A percentile compares a stretch with the other conserved stretches of the same genome.
These are phyloP conservation scores for Aspergillus pseudotamarii DNA, from an alignment of 2,329 filamentous ascomycete species.

Conservation along the genomic window DNA sequence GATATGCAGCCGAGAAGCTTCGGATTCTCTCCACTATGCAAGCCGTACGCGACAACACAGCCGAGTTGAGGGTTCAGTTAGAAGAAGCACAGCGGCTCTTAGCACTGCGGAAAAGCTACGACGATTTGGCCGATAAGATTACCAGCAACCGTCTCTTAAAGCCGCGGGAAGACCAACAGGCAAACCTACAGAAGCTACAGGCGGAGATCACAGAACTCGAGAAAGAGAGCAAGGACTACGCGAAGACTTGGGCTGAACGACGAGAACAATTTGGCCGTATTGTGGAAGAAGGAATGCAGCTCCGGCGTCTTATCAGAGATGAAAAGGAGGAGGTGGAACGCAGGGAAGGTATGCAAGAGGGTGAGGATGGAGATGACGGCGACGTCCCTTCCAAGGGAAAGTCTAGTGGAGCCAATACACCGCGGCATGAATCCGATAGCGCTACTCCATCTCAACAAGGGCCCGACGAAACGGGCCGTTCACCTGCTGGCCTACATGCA, in stretches of 20 bases:
- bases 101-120: constrained; percentile 79
- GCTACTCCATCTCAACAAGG: constrained; percentile 38
- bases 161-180: constrained; percentile 79
- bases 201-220: constrained; percentile 87
- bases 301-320: constrained; percentile 83
- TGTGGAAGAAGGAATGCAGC: constrained; percentile 85
- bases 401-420: constrained; percentile 52
- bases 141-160: constrained; percentile 77
- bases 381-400: constrained; percentile 54
- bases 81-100: constrained; percentile 75
- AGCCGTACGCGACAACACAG: constrained; percentile 73
- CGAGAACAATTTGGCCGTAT: constrained; percentile 85
- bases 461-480: constrained; percentile 35
- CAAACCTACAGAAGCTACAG: constrained; percentile 77
- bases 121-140: constrained; percentile 85
- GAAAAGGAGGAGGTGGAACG: constrained; percentile 94
- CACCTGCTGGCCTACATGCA: constrained; percentile 29
- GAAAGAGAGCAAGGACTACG: constrained; percentile 79
- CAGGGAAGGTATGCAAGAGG: constrained; percentile 75
- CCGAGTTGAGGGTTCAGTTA: constrained; percentile 71
- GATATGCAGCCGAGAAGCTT: constrained; percentile 79
- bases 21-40: constrained; percentile 79
- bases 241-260: constrained; percentile 79
- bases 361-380: constrained; percentile 60
- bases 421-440: constrained; percentile 52